Evolutionary conservation across 805 yeast genomes (phyloP).

Genomic region (Kodamaea hsintzibuensis): DNA sequence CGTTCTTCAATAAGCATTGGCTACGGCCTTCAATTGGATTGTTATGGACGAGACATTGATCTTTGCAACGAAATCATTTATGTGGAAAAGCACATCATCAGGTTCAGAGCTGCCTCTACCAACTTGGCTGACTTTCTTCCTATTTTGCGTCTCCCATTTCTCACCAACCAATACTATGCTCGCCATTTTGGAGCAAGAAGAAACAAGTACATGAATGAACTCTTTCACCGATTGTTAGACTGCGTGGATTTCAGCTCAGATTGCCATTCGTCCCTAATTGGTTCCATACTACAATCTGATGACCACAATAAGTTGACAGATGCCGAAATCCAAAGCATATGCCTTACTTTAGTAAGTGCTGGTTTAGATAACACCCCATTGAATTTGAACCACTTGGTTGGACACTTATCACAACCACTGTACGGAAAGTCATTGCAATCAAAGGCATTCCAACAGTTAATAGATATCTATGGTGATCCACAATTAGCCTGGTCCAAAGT

Average conservation of each 20-base stretch:
- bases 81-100: constrained; percentile 58
- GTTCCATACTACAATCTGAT: background rate
- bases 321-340: constrained; percentile 56
- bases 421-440: constrained; percentile 43
- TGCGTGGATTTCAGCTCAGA: background rate
- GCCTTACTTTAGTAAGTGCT: constrained; percentile 77
- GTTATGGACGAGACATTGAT: constrained; percentile 31
- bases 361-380: constrained; percentile 74
- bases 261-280: constrained; percentile 2
- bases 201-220: constrained; percentile 47
- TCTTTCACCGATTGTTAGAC: constrained; percentile 19
- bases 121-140: constrained; percentile 59
- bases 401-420: constrained; percentile 52
- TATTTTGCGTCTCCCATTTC: constrained; percentile 27
- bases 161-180: background rate
- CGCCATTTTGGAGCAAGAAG: constrained; percentile 37
- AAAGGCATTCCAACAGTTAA: constrained; percentile 43
- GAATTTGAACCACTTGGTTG: constrained; percentile 59
- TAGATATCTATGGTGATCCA: constrained; percentile 28
- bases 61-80: constrained; percentile 53
- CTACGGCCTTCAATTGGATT: constrained; percentile 52
- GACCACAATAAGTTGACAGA: constrained; percentile 15
- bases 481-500: constrained; percentile 36
- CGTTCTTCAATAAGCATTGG: constrained; percentile 51
- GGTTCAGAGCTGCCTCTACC: constrained; percentile 57